Evolutionary conservation across 164 flowering plant species (phyloP).

Genomic region (Chimonanthus salicifolius): DNA sequence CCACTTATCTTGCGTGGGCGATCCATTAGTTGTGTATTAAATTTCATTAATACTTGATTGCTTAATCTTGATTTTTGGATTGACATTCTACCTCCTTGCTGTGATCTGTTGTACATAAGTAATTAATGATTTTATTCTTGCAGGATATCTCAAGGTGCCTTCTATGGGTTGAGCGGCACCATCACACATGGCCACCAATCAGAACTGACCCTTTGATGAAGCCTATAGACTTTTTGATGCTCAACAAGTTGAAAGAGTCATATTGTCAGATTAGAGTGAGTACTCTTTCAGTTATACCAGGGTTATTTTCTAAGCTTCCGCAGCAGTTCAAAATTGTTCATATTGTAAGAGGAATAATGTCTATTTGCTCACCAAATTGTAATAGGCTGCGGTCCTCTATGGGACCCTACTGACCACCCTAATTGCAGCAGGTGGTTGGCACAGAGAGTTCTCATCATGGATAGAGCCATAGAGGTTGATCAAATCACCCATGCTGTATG

Average conservation of each 20-base stretch:
- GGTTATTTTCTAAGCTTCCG: background rate
- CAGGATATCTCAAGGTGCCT: slow-evolving; percentile 98
- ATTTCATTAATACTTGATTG: background rate
- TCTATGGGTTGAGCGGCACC: slow-evolving; percentile 92
- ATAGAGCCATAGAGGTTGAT: no score
- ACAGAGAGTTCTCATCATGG: no score
- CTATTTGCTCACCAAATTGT: no score
- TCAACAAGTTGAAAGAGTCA: slow-evolving; percentile 79
- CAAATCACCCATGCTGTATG: no score
- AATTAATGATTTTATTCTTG: slow-evolving; percentile 8
- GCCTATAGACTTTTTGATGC: slow-evolving; percentile 81
- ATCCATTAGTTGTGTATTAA: no score
- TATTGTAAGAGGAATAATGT: no score
- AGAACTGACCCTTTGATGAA: slow-evolving; percentile 69
- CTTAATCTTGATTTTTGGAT: background rate
- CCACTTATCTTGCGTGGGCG: no score
- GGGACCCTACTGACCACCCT: no score
- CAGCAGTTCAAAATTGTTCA: background rate
- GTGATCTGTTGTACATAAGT: background rate
- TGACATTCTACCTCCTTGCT: background rate
- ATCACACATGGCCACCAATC: slow-evolving; percentile 92
- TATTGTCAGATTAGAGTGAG: slow-evolving; percentile 80
- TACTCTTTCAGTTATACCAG: background rate
- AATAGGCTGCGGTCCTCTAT: no score
- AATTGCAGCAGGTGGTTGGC: no score